phyloP scores from a whole-genome alignment of 2,329 filamentous ascomycete species.

The Neoscytalidium dimidiatum region DNA sequence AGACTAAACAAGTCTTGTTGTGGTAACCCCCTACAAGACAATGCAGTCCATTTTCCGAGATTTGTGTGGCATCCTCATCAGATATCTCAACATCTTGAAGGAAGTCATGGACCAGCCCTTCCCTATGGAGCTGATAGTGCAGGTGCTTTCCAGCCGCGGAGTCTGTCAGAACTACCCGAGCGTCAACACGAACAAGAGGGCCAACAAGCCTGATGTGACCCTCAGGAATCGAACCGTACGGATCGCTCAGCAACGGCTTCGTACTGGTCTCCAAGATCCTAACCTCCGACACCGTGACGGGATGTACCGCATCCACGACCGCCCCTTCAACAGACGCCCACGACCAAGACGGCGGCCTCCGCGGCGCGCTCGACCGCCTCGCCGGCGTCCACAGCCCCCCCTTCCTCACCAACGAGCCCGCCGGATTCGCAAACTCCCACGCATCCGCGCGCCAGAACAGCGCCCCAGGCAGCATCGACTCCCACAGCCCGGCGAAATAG shows the following conservation, averaged over 20 bases:
- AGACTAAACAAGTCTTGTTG: neutral
- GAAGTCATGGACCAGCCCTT: neutral
- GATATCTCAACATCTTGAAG: neutral
- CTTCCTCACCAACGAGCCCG: neutral
- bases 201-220: neutral
- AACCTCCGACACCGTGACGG: neutral
- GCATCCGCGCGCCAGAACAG: neutral
- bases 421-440: neutral
- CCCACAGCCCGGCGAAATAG: neutral
- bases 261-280: neutral
- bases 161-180: neutral
- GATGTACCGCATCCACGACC: neutral
- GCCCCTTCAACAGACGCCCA: conserved; percentile 5
- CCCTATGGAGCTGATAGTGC: neutral
- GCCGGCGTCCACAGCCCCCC: neutral
- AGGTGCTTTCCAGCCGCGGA: neutral
- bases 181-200: neutral
- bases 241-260: neutral
- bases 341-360: neutral
- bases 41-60: neutral
- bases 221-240: neutral
- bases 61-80: neutral
- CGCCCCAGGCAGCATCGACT: neutral
- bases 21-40: neutral
- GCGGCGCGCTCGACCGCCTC: neutral